Evolutionary conservation across 2,329 filamentous ascomycete genomes (phyloP).

Genomic region (Colletotrichum falcatum): DNA sequence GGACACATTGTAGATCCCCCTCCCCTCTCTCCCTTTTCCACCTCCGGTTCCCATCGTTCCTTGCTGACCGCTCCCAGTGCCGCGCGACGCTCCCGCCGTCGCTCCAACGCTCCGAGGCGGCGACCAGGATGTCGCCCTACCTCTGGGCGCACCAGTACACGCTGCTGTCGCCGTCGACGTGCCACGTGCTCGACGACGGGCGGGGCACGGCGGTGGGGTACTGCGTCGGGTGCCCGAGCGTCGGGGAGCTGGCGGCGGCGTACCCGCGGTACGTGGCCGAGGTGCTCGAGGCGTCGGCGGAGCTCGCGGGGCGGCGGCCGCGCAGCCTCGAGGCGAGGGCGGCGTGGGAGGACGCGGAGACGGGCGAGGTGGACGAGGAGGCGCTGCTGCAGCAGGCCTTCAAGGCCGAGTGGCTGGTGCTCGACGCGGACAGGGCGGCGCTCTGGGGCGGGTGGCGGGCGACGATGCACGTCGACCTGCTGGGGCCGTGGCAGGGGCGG

Average conservation of each 20-base stretch:
- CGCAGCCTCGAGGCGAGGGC: slow-evolving; percentile 47
- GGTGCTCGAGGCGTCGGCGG: slow-evolving; percentile 49
- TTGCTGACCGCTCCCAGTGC: slow-evolving; percentile 52
- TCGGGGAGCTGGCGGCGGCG: slow-evolving; percentile 51
- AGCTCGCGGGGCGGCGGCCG: slow-evolving; percentile 42
- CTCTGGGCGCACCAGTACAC: slow-evolving; percentile 65
- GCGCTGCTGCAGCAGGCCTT: slow-evolving; percentile 57
- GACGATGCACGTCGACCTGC: slow-evolving; percentile 64
- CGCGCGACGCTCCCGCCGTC: slow-evolving; percentile 60
- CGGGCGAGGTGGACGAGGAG: slow-evolving; percentile 47
- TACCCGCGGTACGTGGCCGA: slow-evolving; percentile 55
- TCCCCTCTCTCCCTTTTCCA: neutral
- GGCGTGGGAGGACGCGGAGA: slow-evolving; percentile 47
- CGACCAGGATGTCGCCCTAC: slow-evolving; percentile 57
- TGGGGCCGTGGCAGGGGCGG: slow-evolving; percentile 54
- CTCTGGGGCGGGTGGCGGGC: slow-evolving; percentile 52
- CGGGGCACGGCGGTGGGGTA: slow-evolving; percentile 60
- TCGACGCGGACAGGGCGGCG: slow-evolving; percentile 50
- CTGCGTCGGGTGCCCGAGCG: slow-evolving; percentile 60
- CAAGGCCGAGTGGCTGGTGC: slow-evolving; percentile 54
- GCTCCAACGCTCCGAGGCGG: slow-evolving; percentile 51
- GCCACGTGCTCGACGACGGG: slow-evolving; percentile 63
- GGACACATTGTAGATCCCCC: slow-evolving; percentile 55
- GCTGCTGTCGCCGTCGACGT: slow-evolving; percentile 57
- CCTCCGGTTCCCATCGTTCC: neutral